phyloP scores from a whole-genome alignment of 2,329 filamentous ascomycete species.

The Daldinia sp. region DNA sequence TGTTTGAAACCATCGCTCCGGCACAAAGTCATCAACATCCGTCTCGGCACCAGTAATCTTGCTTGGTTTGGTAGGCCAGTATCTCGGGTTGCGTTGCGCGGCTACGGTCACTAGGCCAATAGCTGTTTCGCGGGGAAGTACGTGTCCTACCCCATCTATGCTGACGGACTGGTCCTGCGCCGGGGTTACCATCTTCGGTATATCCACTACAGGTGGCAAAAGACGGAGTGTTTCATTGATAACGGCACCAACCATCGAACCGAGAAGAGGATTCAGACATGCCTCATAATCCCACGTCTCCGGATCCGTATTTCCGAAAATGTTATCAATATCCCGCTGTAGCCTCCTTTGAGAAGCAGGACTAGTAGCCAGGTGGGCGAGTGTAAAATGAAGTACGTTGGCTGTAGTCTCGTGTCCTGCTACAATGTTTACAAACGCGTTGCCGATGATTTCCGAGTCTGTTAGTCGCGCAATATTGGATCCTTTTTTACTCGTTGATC shows the following conservation, averaged over 20 bases:
- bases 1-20: constrained; percentile 76
- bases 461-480: constrained; percentile 58
- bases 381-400: constrained; percentile 77
- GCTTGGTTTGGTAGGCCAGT: constrained; percentile 73
- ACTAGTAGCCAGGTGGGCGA: constrained; percentile 76
- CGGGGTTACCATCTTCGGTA: constrained; percentile 74
- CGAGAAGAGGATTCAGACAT: constrained; percentile 73
- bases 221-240: constrained; percentile 83
- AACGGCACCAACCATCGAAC: constrained; percentile 77
- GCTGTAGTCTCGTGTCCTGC: constrained; percentile 87
- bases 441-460: constrained; percentile 77
- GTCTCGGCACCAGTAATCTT: constrained; percentile 56
- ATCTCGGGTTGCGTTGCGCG: constrained; percentile 75
- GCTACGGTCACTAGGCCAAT: constrained; percentile 69
- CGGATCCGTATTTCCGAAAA: constrained; percentile 70
- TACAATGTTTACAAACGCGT: constrained; percentile 75
- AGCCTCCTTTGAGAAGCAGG: constrained; percentile 72
- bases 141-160: constrained; percentile 62
- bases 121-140: constrained; percentile 63
- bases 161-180: constrained; percentile 67
- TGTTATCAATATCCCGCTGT: constrained; percentile 75
- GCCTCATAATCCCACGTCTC: constrained; percentile 78
- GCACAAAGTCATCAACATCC: constrained; percentile 76
- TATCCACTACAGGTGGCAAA: constrained; percentile 76
- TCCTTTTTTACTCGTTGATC: constrained; percentile 36